These are phyloP conservation scores for Coccinonectria pachysandricola DNA, from an alignment of 2,329 filamentous ascomycete genomes.

Conservation along the genomic window DNA sequence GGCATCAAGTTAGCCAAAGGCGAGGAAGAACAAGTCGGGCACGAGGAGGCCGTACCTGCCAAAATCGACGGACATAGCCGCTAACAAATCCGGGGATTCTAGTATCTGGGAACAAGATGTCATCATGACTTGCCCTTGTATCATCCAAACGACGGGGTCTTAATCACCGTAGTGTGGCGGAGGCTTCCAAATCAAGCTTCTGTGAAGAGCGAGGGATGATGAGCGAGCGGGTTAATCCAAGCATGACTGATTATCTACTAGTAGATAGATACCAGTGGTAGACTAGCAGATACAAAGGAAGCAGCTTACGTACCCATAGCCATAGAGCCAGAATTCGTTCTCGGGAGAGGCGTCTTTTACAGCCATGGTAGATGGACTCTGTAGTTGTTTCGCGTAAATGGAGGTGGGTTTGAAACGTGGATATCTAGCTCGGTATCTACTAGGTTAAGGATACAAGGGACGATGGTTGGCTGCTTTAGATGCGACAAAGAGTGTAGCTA, in stretches of 20 bases:
- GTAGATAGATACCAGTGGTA: no score
- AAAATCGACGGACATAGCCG: constrained; percentile 91
- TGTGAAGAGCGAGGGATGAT: constrained; percentile 9
- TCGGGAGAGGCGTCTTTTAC: constrained; percentile 17
- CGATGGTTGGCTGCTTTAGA: no score
- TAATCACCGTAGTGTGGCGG: constrained; percentile 81
- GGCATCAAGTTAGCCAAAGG: constrained; percentile 5
- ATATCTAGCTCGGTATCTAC: no score
- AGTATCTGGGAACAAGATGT: constrained; percentile 57
- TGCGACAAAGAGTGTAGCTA: no score
- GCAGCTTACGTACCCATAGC: constrained; percentile 74
- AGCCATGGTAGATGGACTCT: constrained; percentile 29
- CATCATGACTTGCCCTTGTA: no score
- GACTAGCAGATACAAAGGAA: no score
- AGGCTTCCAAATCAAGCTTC: constrained; percentile 96
- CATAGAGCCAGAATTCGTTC: constrained; percentile 88
- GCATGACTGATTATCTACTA: no score
- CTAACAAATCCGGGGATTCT: constrained; percentile 82
- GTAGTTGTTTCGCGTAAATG: no score
- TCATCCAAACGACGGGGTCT: no score
- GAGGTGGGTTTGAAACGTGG: no score
- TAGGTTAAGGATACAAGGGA: no score
- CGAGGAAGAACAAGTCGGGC: constrained; percentile 1
- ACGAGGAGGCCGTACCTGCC: constrained; percentile 62
- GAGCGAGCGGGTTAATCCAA: constrained; percentile 1